phyloP scores from a whole-genome alignment of 768 basidiomycete species.

The Kwoniella botswanensis region DNA sequence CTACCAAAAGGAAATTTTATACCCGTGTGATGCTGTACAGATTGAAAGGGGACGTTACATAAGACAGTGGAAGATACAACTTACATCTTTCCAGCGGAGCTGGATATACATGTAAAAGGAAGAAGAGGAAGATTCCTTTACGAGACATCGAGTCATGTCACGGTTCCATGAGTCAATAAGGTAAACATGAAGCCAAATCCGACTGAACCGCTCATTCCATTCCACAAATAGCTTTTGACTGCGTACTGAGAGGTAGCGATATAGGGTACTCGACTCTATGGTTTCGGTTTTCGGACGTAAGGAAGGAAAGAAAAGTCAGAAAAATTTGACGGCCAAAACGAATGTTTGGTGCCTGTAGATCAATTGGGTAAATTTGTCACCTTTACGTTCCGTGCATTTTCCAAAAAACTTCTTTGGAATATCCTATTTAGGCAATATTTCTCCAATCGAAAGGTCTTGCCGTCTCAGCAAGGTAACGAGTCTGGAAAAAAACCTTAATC shows the following conservation, averaged over 20 bases:
- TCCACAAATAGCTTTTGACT: background rate
- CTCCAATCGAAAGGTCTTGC: no score
- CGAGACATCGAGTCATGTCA: background rate
- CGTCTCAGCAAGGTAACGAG: background rate
- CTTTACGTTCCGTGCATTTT: background rate
- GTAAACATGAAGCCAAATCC: background rate
- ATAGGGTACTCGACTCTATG: no score
- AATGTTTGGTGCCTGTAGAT: constrained; percentile 8
- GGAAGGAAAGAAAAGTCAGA: background rate
- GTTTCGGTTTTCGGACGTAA: background rate
- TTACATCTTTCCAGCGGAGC: no score
- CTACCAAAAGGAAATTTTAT: no score
- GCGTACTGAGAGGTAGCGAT: no score
- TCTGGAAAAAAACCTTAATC: background rate
- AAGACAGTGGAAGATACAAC: no score
- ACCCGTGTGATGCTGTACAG: no score
- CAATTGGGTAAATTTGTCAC: background rate
- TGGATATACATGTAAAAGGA: no score
- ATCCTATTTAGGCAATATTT: no score
- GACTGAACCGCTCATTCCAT: background rate
- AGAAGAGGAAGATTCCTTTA: background rate
- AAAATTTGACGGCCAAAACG: background rate
- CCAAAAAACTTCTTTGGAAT: no score
- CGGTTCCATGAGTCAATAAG: background rate
- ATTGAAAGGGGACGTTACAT: no score